A percentile compares a stretch with the other conserved stretches of the same genome.
These are phyloP conservation scores for Parathielavia appendiculata DNA, from an alignment of 495 filamentous ascomycete species.

Conservation along the genomic window DNA sequence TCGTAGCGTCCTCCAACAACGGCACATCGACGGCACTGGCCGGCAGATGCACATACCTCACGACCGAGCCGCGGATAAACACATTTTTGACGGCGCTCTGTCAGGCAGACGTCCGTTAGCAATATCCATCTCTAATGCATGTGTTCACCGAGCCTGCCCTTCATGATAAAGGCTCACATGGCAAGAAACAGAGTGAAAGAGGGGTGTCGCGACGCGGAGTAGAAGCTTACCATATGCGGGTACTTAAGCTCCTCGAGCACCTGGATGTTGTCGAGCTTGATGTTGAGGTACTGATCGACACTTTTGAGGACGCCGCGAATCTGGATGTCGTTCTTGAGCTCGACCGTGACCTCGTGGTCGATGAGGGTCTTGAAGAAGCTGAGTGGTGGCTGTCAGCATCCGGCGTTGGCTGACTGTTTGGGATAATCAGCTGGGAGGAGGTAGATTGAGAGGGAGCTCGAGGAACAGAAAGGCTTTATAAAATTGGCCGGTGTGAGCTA, in stretches of 20 bases:
- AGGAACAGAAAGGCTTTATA: too few species aligned
- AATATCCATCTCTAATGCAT: neutral
- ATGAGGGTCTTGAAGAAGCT: constrained; percentile 99
- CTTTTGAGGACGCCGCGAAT: constrained; percentile 92
- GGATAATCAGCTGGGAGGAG: too few species aligned
- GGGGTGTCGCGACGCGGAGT: too few species aligned
- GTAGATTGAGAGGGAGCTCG: too few species aligned
- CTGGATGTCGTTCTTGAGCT: constrained; percentile 98
- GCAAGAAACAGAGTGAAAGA: neutral
- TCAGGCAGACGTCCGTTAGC: neutral
- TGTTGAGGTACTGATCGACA: constrained; percentile 98
- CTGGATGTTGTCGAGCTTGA: constrained; percentile 92
- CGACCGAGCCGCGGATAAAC: constrained; percentile 94
- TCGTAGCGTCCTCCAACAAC: constrained; percentile 89
- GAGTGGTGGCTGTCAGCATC: neutral
- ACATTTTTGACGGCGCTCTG: constrained; percentile 89
- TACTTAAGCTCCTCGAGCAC: constrained; percentile 89
- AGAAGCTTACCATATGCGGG: constrained; percentile 70
- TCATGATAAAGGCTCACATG: too few species aligned
- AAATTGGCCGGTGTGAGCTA: too few species aligned
- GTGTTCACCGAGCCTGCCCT: too few species aligned
- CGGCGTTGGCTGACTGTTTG: too few species aligned
- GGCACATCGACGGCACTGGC: constrained; percentile 82
- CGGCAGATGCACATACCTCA: constrained; percentile 91
- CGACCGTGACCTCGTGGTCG: constrained; percentile 90